Evolutionary conservation across 768 basidiomycete genomes (phyloP).

Genomic region (Suillus ampliporus): DNA sequence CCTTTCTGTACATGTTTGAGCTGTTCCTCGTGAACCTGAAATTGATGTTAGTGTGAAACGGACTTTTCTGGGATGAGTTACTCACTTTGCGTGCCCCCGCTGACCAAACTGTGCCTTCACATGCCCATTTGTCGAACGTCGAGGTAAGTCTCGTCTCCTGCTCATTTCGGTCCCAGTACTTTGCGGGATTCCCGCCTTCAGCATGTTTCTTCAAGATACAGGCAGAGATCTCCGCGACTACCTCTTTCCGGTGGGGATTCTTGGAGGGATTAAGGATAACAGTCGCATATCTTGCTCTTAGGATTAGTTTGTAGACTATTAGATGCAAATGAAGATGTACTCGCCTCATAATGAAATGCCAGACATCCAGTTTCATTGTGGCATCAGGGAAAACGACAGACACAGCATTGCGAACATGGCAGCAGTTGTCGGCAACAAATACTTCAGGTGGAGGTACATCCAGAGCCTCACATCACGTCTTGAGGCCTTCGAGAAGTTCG

Average conservation of each 20-base stretch:
- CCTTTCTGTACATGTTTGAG: slow-evolving; percentile 33
- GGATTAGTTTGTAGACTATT: slow-evolving; percentile 4
- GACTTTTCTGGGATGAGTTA: neutral
- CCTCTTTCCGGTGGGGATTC: slow-evolving; percentile 14
- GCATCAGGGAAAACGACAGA: slow-evolving; percentile 11
- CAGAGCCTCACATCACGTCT: slow-evolving; percentile 13
- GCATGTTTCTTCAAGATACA: slow-evolving; percentile 18
- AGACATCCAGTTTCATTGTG: slow-evolving; percentile 20
- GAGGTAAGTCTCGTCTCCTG: slow-evolving; percentile 21
- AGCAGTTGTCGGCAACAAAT: slow-evolving; percentile 28
- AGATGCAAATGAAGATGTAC: neutral
- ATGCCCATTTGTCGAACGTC: slow-evolving; percentile 21
- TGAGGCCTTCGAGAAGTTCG: slow-evolving; percentile 22
- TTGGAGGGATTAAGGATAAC: slow-evolving; percentile 18
- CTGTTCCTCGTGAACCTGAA: slow-evolving; percentile 33
- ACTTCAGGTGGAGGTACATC: slow-evolving; percentile 17
- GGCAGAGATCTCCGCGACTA: slow-evolving; percentile 18
- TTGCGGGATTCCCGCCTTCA: slow-evolving; percentile 11
- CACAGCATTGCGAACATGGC: slow-evolving; percentile 18
- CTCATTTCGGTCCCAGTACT: slow-evolving; percentile 23
- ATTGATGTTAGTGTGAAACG: neutral
- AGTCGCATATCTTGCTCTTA: slow-evolving; percentile 17
- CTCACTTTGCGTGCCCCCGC: slow-evolving; percentile 25
- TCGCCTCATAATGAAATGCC: slow-evolving; percentile 27
- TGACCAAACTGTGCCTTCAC: slow-evolving; percentile 22